These are phyloP conservation scores for Tanacetum coccineum DNA, from an alignment of 129 eudicot species.

Conservation along the genomic window DNA sequence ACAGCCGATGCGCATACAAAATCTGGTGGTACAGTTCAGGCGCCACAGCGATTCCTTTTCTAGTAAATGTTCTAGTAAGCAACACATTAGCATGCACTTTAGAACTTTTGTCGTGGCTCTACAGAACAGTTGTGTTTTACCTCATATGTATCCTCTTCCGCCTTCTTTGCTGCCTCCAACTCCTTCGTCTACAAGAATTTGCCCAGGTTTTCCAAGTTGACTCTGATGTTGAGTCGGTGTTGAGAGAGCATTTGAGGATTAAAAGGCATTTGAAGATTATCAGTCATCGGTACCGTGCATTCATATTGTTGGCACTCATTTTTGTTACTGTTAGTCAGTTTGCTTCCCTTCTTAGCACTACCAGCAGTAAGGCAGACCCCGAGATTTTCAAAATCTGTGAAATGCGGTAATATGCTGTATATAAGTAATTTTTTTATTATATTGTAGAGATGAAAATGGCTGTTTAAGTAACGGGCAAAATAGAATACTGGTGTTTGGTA, in stretches of 20 bases:
- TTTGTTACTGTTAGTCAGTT: constrained; percentile 69
- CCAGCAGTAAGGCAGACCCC: constrained; percentile 47
- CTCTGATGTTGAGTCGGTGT: constrained; percentile 64
- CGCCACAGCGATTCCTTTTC: constrained; percentile 72
- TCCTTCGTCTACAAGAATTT: constrained; percentile 78
- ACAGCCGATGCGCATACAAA: constrained; percentile 74
- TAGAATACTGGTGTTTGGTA: too few relatives aligned
- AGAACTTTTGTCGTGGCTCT: constrained; percentile 84
- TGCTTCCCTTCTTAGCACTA: constrained; percentile 60
- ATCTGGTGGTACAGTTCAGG: constrained; percentile 96
- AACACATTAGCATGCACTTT: constrained; percentile 65
- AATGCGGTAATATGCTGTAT: constrained; percentile 57
- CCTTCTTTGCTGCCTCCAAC: constrained; percentile 81
- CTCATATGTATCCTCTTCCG: constrained; percentile 86
- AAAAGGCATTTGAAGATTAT: constrained; percentile 72
- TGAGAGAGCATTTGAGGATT: constrained; percentile 78
- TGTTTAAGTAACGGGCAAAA: background rate
- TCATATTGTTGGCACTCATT: constrained; percentile 59
- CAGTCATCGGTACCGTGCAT: constrained; percentile 78
- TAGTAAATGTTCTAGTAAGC: constrained; percentile 64
- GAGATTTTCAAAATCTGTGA: constrained; percentile 65
- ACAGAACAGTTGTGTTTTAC: constrained; percentile 73
- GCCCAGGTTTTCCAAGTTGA: constrained; percentile 62
- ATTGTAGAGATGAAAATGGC: background rate
- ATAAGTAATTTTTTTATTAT: background rate